A percentile compares a stretch with the other conserved stretches of the same genome.
Conservation (phyloP, 1,284 basidiomycete genomes). For the Cutaneotrichosporon daszewskae region DNA sequence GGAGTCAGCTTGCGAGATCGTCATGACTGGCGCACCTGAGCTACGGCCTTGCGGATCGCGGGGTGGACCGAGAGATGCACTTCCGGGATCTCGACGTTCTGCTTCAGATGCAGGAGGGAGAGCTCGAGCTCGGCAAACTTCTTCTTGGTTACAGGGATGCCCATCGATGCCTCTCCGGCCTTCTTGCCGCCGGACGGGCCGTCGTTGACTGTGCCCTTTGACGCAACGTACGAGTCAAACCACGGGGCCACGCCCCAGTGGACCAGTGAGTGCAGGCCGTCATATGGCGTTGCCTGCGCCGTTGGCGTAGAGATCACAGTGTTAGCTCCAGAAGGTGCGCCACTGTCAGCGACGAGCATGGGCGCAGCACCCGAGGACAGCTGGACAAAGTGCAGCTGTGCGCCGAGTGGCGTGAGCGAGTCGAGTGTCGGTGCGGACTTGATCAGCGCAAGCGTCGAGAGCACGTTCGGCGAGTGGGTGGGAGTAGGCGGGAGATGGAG, state of each 20-base stretch:
- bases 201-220: slow-evolving; percentile 35
- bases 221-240: slow-evolving; percentile 89
- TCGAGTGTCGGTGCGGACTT: slow-evolving; percentile 83
- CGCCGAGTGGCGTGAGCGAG: slow-evolving; percentile 66
- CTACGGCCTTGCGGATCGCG: slow-evolving; percentile 78
- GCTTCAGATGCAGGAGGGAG: slow-evolving; percentile 91
- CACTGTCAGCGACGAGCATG: slow-evolving; percentile 24
- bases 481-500: slow-evolving; percentile 46
- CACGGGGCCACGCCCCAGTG: slow-evolving; percentile 95
- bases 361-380: slow-evolving; percentile 52
- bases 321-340: slow-evolving; percentile 24
- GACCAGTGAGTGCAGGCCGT: slow-evolving; percentile 91
- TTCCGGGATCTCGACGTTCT: slow-evolving; percentile 98
- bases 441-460: slow-evolving; percentile 87
- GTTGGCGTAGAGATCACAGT: slow-evolving; percentile 41
- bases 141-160: slow-evolving; percentile 97
- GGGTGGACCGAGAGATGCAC: slow-evolving; percentile 90
- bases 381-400: slow-evolving; percentile 87
- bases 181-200: slow-evolving; percentile 71
- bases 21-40: too few species aligned
- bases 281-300: slow-evolving; percentile 66
- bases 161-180: slow-evolving; percentile 72
- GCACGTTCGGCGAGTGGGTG: slow-evolving; percentile 64
- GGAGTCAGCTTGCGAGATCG: too few species aligned
- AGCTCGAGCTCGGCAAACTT: slow-evolving; percentile 98